Conservation (phyloP, 345 rosid genomes). For the Clausena lansium region DNA sequence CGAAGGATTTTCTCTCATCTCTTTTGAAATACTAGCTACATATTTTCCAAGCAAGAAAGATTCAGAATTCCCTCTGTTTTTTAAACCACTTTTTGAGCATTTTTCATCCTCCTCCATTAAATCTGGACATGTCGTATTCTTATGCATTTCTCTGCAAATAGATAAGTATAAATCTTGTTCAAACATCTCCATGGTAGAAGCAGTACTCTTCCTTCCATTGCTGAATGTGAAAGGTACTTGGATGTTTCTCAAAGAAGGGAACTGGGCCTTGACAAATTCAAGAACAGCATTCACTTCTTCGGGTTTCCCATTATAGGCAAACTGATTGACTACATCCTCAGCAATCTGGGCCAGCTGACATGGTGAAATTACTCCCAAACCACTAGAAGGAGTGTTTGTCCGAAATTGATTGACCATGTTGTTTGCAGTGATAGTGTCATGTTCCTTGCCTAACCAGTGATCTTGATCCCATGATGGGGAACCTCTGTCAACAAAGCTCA, state of each 20-base stretch:
- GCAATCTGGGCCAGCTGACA: slow-evolving; percentile 39
- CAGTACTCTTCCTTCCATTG: slow-evolving; percentile 40
- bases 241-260: slow-evolving; percentile 42
- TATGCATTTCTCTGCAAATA: slow-evolving; percentile 38
- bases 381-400: slow-evolving; percentile 30
- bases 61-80: slow-evolving; percentile 35
- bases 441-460: slow-evolving; percentile 37
- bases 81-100: slow-evolving; percentile 28
- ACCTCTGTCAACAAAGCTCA: slow-evolving; percentile 71
- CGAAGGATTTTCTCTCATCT: slow-evolving; percentile 36
- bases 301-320: slow-evolving; percentile 33
- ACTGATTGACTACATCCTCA: slow-evolving; percentile 47
- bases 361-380: slow-evolving; percentile 36
- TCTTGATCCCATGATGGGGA: slow-evolving; percentile 68
- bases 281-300: slow-evolving; percentile 52
- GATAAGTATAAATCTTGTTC: slow-evolving; percentile 60
- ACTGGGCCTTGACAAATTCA: slow-evolving; percentile 50
- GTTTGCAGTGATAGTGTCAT: slow-evolving; percentile 23
- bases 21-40: slow-evolving; percentile 48
- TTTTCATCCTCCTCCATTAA: slow-evolving; percentile 24
- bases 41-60: slow-evolving; percentile 49
- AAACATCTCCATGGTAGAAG: slow-evolving; percentile 43
- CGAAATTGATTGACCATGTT: slow-evolving; percentile 35
- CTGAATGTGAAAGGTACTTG: slow-evolving; percentile 37
- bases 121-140: slow-evolving; percentile 25